Evolutionary conservation across 75 land plant species (phyloP), one percentile per base, ranked within the genome.

Genomic region (Selaginella tamariscina): DNA sequence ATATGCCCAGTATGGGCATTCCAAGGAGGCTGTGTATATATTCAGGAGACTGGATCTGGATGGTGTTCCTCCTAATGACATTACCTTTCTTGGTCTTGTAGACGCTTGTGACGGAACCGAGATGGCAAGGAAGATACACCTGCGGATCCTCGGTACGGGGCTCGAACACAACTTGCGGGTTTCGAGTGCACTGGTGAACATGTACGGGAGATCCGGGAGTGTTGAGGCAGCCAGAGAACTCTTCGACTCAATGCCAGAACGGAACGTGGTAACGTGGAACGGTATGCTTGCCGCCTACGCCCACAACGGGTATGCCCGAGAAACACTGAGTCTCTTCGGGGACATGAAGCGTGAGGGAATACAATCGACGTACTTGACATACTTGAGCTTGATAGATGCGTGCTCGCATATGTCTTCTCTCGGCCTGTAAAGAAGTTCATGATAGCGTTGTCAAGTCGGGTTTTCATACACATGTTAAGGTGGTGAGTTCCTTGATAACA

Each of bases 201-300:
- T 26, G 26, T 59, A 59, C 21, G 62, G 62, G 27, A 5, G 26
- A 59, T 59, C n/a, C 26, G 62, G 62, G 8, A 59, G 62, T 21
- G 8, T 59, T 9, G 27, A 5, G 8, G 62, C 8, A 5, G 62
- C 62, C 18, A 59, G 62, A 27, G 62, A 2, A 8, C 5, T n/a
- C 26, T 59, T 59, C 26, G 62, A 59, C n/a, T 8, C 9, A 23
- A 5, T 59, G 18, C 24, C 26, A 59, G 8, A 59, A 2, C 62
- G 26, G 9, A 27, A 59, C 62, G 18, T 5, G 9, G 62, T 59
- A 5, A 23, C 62, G 5, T 59, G 62, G 62, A 59, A 21, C 21
- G 62, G 21, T 2, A 59, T 59, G 62, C 62, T 59, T 8, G 21
- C 62, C 2, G 62, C 62, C 8, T 59, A 59, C 21, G 62, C 24